phyloP scores from a whole-genome alignment of 176 grass and related monocot genomes.

The Oryza brachyantha region DNA sequence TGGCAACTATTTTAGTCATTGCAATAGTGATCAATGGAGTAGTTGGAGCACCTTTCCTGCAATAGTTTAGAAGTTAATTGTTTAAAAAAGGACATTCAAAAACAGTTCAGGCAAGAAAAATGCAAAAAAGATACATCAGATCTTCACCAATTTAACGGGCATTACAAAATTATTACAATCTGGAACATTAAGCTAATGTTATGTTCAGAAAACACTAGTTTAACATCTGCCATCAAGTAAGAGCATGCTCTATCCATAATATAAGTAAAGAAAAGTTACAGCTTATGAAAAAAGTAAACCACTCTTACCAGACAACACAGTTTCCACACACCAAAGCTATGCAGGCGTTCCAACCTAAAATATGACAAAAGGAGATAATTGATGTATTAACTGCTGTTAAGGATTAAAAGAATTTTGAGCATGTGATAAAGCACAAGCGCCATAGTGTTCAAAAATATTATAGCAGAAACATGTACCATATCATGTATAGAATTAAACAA shows the following conservation, averaged over 20 bases:
- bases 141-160: not conserved
- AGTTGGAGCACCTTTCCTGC: constrained; percentile 97
- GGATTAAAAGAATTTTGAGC: not conserved
- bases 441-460: not conserved
- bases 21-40: constrained; percentile 96
- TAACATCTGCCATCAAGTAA: not conserved
- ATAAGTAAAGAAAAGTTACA: not conserved
- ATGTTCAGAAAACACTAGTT: not conserved
- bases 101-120: constrained; percentile 1
- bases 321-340: constrained; percentile 95
- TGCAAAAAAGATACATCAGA: not conserved
- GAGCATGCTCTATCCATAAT: not conserved
- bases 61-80: constrained; percentile 22
- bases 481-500: not conserved
- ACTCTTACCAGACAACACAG: constrained; percentile 87
- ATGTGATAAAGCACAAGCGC: not conserved
- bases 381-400: not conserved
- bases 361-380: constrained; percentile 26
- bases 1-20: constrained; percentile 84
- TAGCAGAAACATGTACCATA: not conserved
- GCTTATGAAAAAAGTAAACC: not conserved
- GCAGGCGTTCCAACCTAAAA: constrained; percentile 97
- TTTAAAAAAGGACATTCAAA: not conserved
- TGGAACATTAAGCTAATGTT: not conserved
- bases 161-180: not conserved